Base-by-base conservation (phyloP, 208 protist genomes). In the Blastocrithidia nonstop region DNA sequence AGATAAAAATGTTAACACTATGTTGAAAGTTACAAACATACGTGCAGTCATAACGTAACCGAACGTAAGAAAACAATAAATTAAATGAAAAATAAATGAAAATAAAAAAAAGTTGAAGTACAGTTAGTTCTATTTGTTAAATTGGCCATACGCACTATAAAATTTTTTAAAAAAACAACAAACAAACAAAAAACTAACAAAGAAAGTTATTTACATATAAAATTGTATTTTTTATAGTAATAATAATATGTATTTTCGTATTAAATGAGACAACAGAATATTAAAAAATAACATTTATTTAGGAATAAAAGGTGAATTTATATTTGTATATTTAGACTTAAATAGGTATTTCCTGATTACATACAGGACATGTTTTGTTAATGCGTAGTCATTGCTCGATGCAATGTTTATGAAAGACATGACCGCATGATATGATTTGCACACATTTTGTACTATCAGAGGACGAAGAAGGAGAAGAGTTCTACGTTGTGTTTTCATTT, bases 311-410 rank as follows among this genome's bases (percentile, higher is more conserved):
- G n/a, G n/a, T n/a, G n/a, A n/a, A n/a, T n/a, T n/a, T n/a, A n/a
- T n/a, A n/a, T n/a, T n/a, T n/a, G n/a, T n/a, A n/a, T n/a, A n/a
- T n/a, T n/a, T n/a, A n/a, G n/a, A n/a, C n/a, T n/a, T n/a, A n/a
- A 33, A 45, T 65, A 7, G 76, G 6, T 19, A 88, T 69, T 37
- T 90, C 71, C 27, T 61, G 39, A 31, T 61, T 75, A 50, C 77
- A 85, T 4, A 85, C 54, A 16, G 77, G 77, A 31, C 81, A 90
- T 21, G 52, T 70, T 31, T 88, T 84, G 56, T 73, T 85, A 9
- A 24, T 29, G 13, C 27, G 19, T 8, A 88, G 56, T 75, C 79
- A 88, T 54, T 65, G 52, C 26, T 55, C 36, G 31, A 91, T 81
- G 60, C 82, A 91, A 20, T 54, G 1, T 35, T 57, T 51, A 54